Evolutionary conservation across 202 grass and related monocot genomes (phyloP), one percentile per base, ranked within the genome.

Genomic region (Bolboschoenoplectus hybrid): DNA sequence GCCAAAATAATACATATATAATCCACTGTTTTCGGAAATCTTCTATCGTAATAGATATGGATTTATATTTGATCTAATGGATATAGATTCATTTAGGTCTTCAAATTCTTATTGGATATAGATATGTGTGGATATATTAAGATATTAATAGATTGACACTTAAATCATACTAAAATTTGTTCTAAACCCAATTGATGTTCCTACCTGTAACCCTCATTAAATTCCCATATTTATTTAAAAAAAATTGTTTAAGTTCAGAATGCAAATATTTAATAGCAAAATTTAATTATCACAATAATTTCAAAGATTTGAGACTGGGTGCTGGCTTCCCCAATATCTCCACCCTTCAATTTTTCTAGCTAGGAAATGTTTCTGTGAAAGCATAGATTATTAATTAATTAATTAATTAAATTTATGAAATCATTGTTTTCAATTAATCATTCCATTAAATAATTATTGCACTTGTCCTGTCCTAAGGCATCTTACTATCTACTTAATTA

Each of bases 351-450:
- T 55, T 9, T 77, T 56, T 38, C 32, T 49, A 49, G 9, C 3
- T 38, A 12, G 10, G 50, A 38, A 36, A 75, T 14, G 0, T 77
- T 55, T 13, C 51, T 38, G 26, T 77, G 74, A 77, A 77, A 10
- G 12, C 32, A 77, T 57, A 56, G 74, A 57, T 2, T 0, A 40
- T 16, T 26, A 77, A 49, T 32, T 51, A 76, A 56, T 56, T 53
- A 36, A 39, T 55, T 53, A 74, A 51, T 51, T 68, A 41, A 71
- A n/a, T 8, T 35, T 77, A 38, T 39, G 51, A 36, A 11, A 74
- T 74, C n/a, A 74, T 50, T 9, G 2, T 74, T 74, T 51, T 74
- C 9, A 50, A 32, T 50, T 74, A 74, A 74, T 50, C 74, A 38
- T 57, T 57, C 34, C 6, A 40, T 26, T 56, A 56, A 78, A 39